These are phyloP conservation scores for Cyclotella distinguenda DNA, from an alignment of 108 stramenopile genomes.

Conservation along the genomic window DNA sequence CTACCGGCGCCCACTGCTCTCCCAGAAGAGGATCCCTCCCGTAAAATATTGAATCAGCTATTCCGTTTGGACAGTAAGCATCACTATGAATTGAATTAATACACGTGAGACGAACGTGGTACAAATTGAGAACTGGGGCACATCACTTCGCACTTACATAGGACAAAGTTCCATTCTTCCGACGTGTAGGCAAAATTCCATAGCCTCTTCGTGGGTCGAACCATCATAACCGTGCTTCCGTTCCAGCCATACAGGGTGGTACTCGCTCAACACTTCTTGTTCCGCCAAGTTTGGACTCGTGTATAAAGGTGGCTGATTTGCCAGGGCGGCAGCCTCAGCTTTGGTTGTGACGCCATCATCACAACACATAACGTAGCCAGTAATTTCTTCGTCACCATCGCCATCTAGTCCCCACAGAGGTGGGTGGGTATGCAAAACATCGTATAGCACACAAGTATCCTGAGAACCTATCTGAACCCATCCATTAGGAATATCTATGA, in stretches of 20 bases:
- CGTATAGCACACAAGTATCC: constrained; percentile 33
- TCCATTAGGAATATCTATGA: constrained; percentile 30
- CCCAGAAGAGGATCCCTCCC: constrained; percentile 10
- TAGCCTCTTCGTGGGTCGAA: constrained; percentile 15
- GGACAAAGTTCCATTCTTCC: constrained; percentile 22
- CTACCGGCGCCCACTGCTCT: constrained; percentile 35
- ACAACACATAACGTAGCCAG: constrained; percentile 24
- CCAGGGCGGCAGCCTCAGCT: neutral
- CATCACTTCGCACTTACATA: constrained; percentile 5
- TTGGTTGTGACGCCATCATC: neutral
- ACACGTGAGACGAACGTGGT: too few relatives aligned
- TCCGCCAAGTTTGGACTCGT: constrained; percentile 7
- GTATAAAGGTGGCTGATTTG: neutral
- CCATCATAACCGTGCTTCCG: constrained; percentile 33
- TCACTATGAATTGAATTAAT: neutral
- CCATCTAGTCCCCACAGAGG: constrained; percentile 32
- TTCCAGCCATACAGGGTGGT: constrained; percentile 32
- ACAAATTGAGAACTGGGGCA: neutral
- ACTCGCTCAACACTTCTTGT: constrained; percentile 4
- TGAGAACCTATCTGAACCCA: constrained; percentile 29
- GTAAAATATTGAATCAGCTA: constrained; percentile 11
- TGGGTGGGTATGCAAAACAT: constrained; percentile 19
- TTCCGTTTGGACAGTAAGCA: constrained; percentile 24
- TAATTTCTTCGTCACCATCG: constrained; percentile 5
- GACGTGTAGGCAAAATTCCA: constrained; percentile 27